A percentile compares a stretch with the other conserved stretches of the same genome.
Conservation (phyloP, 148 eudicot genomes). For the Spergularia bocconei region DNA sequence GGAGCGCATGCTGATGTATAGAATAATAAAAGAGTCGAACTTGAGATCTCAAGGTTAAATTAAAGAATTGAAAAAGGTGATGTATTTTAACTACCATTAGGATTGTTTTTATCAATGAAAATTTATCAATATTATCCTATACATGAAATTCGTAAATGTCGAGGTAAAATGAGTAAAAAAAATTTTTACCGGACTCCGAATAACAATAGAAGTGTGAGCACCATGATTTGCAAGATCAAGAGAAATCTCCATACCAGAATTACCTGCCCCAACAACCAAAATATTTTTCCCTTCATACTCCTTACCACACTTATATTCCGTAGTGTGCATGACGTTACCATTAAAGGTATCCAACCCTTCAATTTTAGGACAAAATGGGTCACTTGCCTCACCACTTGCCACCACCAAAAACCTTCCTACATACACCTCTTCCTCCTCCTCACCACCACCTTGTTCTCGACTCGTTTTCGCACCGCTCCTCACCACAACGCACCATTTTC, state of each 20-base stretch:
- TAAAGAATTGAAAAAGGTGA: no score
- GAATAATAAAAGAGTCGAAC: no score
- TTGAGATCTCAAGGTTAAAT: no score
- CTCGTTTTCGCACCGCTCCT: conserved; percentile 3
- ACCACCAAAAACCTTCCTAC: conserved; percentile 67
- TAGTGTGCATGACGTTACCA: conserved; percentile 73
- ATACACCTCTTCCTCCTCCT: conserved; percentile 38
- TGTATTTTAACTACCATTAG: no score
- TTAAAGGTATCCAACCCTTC: conserved; percentile 48
- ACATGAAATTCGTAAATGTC: no score
- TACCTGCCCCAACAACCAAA: conserved; percentile 81
- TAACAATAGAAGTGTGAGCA: conserved; percentile 57
- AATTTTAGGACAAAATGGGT: conserved; percentile 47
- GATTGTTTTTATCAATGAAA: no score
- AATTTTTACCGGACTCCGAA: conserved; percentile 58
- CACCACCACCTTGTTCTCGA: no score
- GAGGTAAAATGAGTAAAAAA: background rate
- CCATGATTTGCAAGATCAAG: conserved; percentile 57
- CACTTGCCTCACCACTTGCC: conserved; percentile 68
- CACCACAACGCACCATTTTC: conserved; percentile 45
- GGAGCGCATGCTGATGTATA: no score
- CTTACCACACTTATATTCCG: conserved; percentile 51
- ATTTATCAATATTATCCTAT: no score
- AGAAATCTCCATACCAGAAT: conserved; percentile 88
- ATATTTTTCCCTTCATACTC: conserved; percentile 43